Percentiles rank a stretch among this genome's conserved stretches.
These are phyloP conservation scores for Wallacemonas sp. DNA, from an alignment of 208 protist genomes.

Conservation along the genomic window DNA sequence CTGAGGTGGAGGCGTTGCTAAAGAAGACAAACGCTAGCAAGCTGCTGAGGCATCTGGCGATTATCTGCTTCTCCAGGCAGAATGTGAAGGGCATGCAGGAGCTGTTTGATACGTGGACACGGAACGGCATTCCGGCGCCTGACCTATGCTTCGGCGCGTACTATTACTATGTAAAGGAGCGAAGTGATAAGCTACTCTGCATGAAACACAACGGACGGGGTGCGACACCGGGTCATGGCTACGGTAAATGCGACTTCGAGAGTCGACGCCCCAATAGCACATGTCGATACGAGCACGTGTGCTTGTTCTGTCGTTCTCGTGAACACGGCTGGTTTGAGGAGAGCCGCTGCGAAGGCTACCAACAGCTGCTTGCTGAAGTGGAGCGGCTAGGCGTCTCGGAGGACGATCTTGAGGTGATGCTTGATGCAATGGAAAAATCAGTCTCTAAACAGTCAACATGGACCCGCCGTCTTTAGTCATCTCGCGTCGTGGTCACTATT, in stretches of 20 bases:
- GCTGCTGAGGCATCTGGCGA: conserved; percentile 62
- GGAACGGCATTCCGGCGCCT: conserved; percentile 60
- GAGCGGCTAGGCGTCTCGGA: conserved; percentile 51
- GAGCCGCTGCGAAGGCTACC: conserved; percentile 58
- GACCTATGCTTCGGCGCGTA: conserved; percentile 74
- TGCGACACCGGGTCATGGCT: conserved; percentile 43
- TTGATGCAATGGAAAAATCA: conserved; percentile 60
- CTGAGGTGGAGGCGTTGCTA: conserved; percentile 44
- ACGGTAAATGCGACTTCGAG: conserved; percentile 74
- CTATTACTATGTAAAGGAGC: conserved; percentile 78
- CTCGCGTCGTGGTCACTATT: too few species aligned
- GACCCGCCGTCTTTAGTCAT: neutral
- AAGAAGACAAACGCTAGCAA: conserved; percentile 35
- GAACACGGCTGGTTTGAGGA: conserved; percentile 86
- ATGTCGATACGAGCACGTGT: conserved; percentile 78
- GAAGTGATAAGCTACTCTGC: conserved; percentile 58
- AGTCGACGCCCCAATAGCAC: conserved; percentile 54
- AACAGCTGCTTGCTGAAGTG: conserved; percentile 59
- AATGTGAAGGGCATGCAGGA: conserved; percentile 48
- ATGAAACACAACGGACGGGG: conserved; percentile 79
- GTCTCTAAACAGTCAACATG: conserved; percentile 2
- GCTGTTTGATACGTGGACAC: conserved; percentile 61
- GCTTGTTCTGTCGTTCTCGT: conserved; percentile 64
- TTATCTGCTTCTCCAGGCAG: conserved; percentile 57
- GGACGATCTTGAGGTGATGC: conserved; percentile 46